A percentile compares a stretch with the other conserved stretches of the same genome.
These are phyloP conservation scores for Xylariomycetidae sp. DNA, from an alignment of 2,329 filamentous ascomycete genomes.

Conservation along the genomic window DNA sequence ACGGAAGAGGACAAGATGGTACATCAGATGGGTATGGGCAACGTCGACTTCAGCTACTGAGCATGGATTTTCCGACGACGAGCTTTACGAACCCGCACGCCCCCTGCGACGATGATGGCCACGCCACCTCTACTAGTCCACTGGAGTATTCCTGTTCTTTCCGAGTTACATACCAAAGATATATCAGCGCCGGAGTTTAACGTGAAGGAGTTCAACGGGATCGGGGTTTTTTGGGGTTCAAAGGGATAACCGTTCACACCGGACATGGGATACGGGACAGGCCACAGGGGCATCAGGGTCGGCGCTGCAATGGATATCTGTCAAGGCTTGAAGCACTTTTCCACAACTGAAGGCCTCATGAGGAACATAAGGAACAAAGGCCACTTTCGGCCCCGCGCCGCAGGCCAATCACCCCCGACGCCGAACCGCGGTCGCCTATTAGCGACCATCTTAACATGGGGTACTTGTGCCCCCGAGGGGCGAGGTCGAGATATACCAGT, in stretches of 20 bases:
- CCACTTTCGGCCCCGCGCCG: too few species aligned
- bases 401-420: too few species aligned
- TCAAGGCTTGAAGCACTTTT: too few species aligned
- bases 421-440: too few species aligned
- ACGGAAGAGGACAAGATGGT: conserved; percentile 47
- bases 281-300: background rate
- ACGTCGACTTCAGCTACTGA: conserved; percentile 60
- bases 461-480: too few species aligned
- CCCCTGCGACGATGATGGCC: conserved; percentile 5
- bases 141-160: conserved; percentile 17
- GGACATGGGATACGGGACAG: background rate
- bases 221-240: conserved; percentile 13
- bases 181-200: conserved; percentile 28
- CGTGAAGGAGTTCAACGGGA: conserved; percentile 13
- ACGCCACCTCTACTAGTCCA: conserved; percentile 11
- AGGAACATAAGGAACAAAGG: too few species aligned
- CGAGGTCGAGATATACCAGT: too few species aligned
- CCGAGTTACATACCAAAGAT: conserved; percentile 18
- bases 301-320: too few species aligned
- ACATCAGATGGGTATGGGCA: conserved; percentile 43
- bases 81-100: conserved; percentile 1
- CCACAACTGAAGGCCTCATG: too few species aligned
- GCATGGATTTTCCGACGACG: conserved; percentile 3
- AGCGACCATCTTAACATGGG: too few species aligned
- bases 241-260: conserved; percentile 4